These are phyloP conservation scores for Macadamia integrifolia DNA, from an alignment of 164 flowering plant genomes.

Conservation along the genomic window DNA sequence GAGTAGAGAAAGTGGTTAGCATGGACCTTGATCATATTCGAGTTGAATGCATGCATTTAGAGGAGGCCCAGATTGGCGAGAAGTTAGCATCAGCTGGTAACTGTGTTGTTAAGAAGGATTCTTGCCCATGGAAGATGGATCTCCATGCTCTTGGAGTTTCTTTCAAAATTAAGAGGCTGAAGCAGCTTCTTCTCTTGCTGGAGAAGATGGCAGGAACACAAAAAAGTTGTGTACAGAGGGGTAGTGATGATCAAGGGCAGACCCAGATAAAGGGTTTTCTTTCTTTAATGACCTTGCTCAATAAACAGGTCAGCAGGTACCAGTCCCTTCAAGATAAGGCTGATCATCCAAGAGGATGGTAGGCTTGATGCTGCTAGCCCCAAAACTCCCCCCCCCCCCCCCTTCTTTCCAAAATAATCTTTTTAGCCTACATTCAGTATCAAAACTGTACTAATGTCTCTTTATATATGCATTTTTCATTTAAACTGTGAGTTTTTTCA, in stretches of 20 bases:
- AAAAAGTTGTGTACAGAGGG: slow-evolving; percentile 32
- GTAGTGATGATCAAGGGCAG: slow-evolving; percentile 19
- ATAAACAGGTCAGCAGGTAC: slow-evolving; percentile 71
- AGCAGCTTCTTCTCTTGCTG: slow-evolving; percentile 75
- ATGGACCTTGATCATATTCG: slow-evolving; percentile 17
- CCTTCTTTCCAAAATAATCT: no score
- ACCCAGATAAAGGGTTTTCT: slow-evolving; percentile 33
- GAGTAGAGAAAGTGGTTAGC: slow-evolving; percentile 30
- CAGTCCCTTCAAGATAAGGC: slow-evolving; percentile 74
- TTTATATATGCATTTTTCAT: background rate
- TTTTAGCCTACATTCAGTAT: no score
- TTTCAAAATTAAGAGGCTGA: slow-evolving; percentile 85
- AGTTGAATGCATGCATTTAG: slow-evolving; percentile 14
- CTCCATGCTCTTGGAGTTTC: slow-evolving; percentile 84
- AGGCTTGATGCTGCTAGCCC: slow-evolving; percentile 15
- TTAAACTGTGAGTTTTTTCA: slow-evolving; percentile 18
- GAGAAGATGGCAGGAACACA: slow-evolving; percentile 61
- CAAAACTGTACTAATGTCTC: no score
- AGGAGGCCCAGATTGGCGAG: slow-evolving; percentile 18
- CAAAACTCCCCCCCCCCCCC: background rate
- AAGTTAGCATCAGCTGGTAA: slow-evolving; percentile 19
- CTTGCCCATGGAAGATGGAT: slow-evolving; percentile 62
- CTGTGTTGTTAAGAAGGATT: slow-evolving; percentile 22
- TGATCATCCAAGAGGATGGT: slow-evolving; percentile 78
- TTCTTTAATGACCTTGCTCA: slow-evolving; percentile 47